phyloP scores from a whole-genome alignment of 257 asterid species.

The Avicennia marina region DNA sequence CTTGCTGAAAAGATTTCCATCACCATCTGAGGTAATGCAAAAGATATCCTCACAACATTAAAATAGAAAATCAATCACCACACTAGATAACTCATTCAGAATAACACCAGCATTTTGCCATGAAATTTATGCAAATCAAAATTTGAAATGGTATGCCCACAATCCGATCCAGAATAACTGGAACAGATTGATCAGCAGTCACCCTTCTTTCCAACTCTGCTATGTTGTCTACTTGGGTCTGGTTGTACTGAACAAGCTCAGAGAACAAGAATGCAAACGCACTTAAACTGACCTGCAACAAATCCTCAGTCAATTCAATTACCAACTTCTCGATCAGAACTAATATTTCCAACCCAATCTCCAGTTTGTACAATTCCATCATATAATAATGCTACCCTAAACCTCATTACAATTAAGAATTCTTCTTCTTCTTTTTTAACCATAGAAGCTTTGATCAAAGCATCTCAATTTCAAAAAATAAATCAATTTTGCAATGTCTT shows the following conservation, averaged over 20 bases:
- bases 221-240: slow-evolving; percentile 84
- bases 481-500: no score
- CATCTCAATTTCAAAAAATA: slow-evolving; percentile 1
- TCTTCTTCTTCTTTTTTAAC: neutral
- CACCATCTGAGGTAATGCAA: slow-evolving; percentile 3
- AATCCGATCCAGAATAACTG: slow-evolving; percentile 1
- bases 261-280: slow-evolving; percentile 87
- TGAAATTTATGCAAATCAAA: no score
- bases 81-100: no score
- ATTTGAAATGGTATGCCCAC: no score
- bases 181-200: slow-evolving; percentile 4
- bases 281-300: slow-evolving; percentile 75
- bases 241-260: slow-evolving; percentile 93
- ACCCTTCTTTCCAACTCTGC: slow-evolving; percentile 76
- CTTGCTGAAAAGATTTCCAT: no score
- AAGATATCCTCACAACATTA: no score
- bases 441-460: neutral
- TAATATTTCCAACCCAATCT: neutral
- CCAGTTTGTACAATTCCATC: neutral
- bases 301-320: neutral
- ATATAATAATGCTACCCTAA: neutral
- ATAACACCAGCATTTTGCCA: no score
- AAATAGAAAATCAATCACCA: no score
- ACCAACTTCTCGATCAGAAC: neutral
- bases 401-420: neutral